These are phyloP conservation scores for Microthyrium microscopicum DNA, from an alignment of 2,329 filamentous ascomycete genomes.

Conservation along the genomic window DNA sequence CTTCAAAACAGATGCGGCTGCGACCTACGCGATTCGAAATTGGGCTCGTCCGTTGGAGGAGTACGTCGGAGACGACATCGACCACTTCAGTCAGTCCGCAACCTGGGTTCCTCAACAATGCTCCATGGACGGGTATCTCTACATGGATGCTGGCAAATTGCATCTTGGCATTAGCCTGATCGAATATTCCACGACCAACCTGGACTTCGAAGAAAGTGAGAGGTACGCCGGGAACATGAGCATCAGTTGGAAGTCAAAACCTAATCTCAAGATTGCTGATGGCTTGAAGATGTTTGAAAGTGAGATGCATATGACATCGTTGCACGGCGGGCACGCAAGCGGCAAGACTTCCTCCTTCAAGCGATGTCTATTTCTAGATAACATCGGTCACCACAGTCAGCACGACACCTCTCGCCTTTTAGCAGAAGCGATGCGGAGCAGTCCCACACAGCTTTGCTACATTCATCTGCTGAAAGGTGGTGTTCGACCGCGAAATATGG, in stretches of 20 bases:
- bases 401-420: too few species aligned
- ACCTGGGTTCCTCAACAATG: too few species aligned
- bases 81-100: too few species aligned
- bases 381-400: too few species aligned
- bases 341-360: conserved; percentile 49
- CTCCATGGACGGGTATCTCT: conserved; percentile 43
- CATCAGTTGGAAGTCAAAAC: conserved; percentile 20
- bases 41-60: too few species aligned
- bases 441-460: too few species aligned
- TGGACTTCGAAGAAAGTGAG: conserved; percentile 8
- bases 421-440: too few species aligned
- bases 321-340: conserved; percentile 41
- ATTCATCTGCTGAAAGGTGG: too few species aligned
- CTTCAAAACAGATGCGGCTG: conserved; percentile 31
- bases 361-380: conserved; percentile 42
- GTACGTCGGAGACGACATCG: too few species aligned
- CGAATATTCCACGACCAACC: conserved; percentile 20
- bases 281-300: conserved; percentile 36
- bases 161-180: conserved; percentile 36
- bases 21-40: too few species aligned
- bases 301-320: conserved; percentile 43
- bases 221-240: conserved; percentile 8
- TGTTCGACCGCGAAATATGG: too few species aligned
- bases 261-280: conserved; percentile 24
- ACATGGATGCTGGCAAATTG: conserved; percentile 28